Evolutionary conservation across 1,139 yeast genomes (phyloP).

Genomic region (Lodderomyces beijingensis): DNA sequence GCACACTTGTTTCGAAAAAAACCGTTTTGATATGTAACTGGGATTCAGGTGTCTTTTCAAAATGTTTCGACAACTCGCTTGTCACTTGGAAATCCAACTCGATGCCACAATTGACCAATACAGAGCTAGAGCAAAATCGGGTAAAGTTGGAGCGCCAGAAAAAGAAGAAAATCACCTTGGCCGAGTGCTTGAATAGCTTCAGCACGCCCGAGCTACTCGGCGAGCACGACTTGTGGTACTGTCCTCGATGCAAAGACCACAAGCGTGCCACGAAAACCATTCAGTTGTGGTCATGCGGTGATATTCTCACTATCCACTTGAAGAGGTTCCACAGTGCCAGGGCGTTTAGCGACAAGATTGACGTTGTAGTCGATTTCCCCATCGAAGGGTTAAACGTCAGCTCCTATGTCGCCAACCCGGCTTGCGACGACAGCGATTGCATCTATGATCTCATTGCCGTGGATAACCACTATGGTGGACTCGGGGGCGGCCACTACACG

Average conservation of each 20-base stretch:
- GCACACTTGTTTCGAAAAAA: constrained; percentile 22
- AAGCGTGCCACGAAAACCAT: constrained; percentile 88
- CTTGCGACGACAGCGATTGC: constrained; percentile 25
- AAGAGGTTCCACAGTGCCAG: constrained; percentile 86
- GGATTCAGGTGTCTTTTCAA: constrained; percentile 44
- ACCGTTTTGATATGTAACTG: constrained; percentile 72
- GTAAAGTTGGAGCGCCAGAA: constrained; percentile 34
- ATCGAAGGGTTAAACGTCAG: constrained; percentile 75
- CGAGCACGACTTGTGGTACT: constrained; percentile 90
- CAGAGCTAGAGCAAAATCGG: constrained; percentile 47
- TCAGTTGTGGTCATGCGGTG: constrained; percentile 90
- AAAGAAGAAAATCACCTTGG: constrained; percentile 54
- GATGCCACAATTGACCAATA: constrained; percentile 47
- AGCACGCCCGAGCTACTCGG: constrained; percentile 83
- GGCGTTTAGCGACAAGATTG: constrained; percentile 86
- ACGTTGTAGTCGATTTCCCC: constrained; percentile 82
- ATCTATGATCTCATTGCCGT: constrained; percentile 87
- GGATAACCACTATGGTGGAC: constrained; percentile 92
- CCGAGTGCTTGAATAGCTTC: constrained; percentile 73
- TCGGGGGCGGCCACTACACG: constrained; percentile 98
- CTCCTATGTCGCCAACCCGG: constrained; percentile 42
- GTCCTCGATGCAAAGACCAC: constrained; percentile 85
- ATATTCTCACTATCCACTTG: constrained; percentile 81
- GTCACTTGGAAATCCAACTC: constrained; percentile 51
- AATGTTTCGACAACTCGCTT: constrained; percentile 45